Base-by-base conservation (phyloP, 768 basidiomycete species). In the Cantharellus anzutake region DNA sequence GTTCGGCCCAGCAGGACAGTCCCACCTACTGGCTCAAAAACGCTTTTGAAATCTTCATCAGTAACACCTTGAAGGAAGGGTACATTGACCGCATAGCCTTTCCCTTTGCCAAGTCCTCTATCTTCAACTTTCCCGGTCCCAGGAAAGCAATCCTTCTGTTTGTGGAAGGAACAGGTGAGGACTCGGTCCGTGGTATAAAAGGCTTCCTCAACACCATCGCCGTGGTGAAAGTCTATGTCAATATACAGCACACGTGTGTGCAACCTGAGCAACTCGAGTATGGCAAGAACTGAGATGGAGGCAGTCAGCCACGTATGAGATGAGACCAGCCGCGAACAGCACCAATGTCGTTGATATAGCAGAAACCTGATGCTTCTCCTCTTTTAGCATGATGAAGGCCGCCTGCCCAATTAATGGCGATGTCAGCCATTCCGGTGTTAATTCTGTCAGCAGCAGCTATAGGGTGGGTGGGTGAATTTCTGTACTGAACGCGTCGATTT, bases 311-410 rank as follows among this genome's bases (percentile, higher is more conserved):
- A 37, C 38, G 4, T 40, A 29, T 39, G 57, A 77, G 42, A 96
- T 94, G 51, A 82, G 85, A 35, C 98, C 82, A 0, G 96, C 7
- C 11, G 38, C 14, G 14, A 55, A 37, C 7, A 7, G 11, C 35
- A 55, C 52, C 92, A 68, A 97, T 99, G 70, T 93, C 88, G 70
- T 99, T 99, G 72, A 98, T 84, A 74, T 98, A 99, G 75, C 96
- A 99, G 72, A 99, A 99, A 11, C 96, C 96, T 4, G 86, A 88
- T 0, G 94, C 96, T 73, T 97, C 96, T 59, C 87, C 80, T 70
- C 97, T 98, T 73, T 99, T 99, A n/a, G 96, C 96, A 70, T 99
- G 96, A 71, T 99, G 96, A 2, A 99, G 77, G 2, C 96, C 96
- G 4, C 96, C 96, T 0, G 96, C 91, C 96, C 93, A 97, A 72